These are phyloP conservation scores for Geotrichum australiense DNA, from an alignment of 1,139 yeast genomes.

Conservation along the genomic window DNA sequence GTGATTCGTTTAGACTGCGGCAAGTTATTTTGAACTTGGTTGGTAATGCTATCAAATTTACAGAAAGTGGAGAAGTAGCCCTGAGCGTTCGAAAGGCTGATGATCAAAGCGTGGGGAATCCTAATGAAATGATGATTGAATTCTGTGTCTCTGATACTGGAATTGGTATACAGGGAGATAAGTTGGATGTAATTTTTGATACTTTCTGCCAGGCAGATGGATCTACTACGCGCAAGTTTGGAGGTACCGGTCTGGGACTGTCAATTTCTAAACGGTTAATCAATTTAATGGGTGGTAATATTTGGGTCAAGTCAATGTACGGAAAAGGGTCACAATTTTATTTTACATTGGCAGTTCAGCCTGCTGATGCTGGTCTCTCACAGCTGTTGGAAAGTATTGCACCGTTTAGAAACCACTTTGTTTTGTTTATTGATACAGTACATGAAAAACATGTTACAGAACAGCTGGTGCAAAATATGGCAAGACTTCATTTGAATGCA, in stretches of 20 bases:
- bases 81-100: constrained; percentile 38
- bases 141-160: constrained; percentile 88
- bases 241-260: constrained; percentile 84
- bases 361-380: constrained; percentile 57
- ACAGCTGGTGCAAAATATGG: constrained; percentile 47
- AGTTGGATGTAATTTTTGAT: constrained; percentile 74
- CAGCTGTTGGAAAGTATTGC: constrained; percentile 62
- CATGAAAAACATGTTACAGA: constrained; percentile 56
- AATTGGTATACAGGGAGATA: constrained; percentile 79
- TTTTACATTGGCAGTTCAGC: constrained; percentile 71
- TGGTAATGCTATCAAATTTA: constrained; percentile 83
- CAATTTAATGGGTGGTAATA: constrained; percentile 83
- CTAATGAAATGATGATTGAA: constrained; percentile 61
- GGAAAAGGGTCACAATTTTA: constrained; percentile 80
- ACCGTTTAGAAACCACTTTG: constrained; percentile 50
- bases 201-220: constrained; percentile 93
- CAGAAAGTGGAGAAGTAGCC: constrained; percentile 69
- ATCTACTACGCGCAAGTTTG: constrained; percentile 82
- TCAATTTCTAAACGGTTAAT: constrained; percentile 81
- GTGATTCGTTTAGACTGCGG: constrained; percentile 78
- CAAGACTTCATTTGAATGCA: constrained; percentile 37
- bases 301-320: constrained; percentile 77
- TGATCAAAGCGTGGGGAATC: constrained; percentile 35
- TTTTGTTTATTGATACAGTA: constrained; percentile 70
- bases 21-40: constrained; percentile 79